Percentiles rank a stretch among this genome's conserved stretches.
Conservation (phyloP, 2,329 filamentous ascomycete species). For the Dothidotthia symphoricarpi region DNA sequence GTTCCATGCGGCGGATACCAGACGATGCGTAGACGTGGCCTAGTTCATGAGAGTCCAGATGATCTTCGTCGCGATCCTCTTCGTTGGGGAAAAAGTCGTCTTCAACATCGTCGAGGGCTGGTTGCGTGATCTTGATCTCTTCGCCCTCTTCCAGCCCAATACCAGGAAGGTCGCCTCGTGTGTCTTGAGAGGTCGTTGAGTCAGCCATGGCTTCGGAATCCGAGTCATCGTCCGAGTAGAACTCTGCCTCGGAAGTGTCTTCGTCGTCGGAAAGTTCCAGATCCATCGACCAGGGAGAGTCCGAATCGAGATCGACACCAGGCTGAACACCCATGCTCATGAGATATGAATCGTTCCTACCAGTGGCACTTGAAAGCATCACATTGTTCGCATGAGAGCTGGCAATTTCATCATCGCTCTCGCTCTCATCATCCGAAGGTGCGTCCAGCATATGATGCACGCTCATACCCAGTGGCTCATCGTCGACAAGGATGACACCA, state of each 20-base stretch:
- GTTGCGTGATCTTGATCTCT: constrained; percentile 82
- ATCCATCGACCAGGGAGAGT: constrained; percentile 31
- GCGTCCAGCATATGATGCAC: constrained; percentile 92
- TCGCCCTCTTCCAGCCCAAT: constrained; percentile 72
- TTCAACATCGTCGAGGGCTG: constrained; percentile 82
- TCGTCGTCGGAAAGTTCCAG: constrained; percentile 57
- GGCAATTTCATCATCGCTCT: constrained; percentile 41
- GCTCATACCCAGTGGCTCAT: constrained; percentile 86
- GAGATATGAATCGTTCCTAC: constrained; percentile 34
- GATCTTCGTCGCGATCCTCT: constrained; percentile 72
- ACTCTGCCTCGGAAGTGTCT: constrained; percentile 60
- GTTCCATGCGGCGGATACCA: constrained; percentile 73
- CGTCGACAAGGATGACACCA: constrained; percentile 80
- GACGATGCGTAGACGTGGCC: constrained; percentile 88
- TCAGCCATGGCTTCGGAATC: constrained; percentile 30
- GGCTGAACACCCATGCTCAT: constrained; percentile 40
- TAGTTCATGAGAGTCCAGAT: constrained; percentile 75
- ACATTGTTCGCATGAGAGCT: constrained; percentile 27
- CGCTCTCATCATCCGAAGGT: constrained; percentile 54
- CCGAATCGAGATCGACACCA: constrained; percentile 30
- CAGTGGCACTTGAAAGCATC: constrained; percentile 47
- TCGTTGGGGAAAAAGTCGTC: constrained; percentile 77
- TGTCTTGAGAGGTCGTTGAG: constrained; percentile 30
- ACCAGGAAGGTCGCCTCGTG: constrained; percentile 69
- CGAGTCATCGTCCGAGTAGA: constrained; percentile 34